Evolutionary conservation across 2,329 filamentous ascomycete genomes (phyloP), one percentile per base, ranked within the genome.

Genomic region (Epichloe baconii): DNA sequence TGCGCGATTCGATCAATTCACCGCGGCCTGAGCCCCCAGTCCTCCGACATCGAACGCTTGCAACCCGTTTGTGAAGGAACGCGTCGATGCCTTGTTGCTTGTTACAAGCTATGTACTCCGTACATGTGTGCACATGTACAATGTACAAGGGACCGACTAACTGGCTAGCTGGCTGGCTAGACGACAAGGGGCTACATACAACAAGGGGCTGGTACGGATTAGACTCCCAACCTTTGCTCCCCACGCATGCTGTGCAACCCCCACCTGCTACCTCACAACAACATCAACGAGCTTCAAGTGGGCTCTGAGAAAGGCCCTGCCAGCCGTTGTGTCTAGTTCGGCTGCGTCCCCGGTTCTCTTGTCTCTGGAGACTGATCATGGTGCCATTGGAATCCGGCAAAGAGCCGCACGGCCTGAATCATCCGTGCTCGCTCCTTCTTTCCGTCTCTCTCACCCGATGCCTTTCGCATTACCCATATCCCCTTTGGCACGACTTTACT

Each of bases 281-380:
- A 37, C 19, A 31, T 43, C 21, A 26, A 17, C 26, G 11, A 17
- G 26, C 43, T 34, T 34, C 43, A 34, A 23, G 36, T 46, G 49
- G 43, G 34, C 37, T 41, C 35, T 44, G 44, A 47, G 34, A 19
- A 41, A 23, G 50, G 46, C 50, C 46, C 46, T 48, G 36, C 41
- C 46, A 41, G 38, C 52, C 48, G 35, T 53, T 48, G 48, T 47
- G 51, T 47, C 44, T 36, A 35, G 35, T 45, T 53, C 52, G 52
- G 52, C 44, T 49, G 47, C 52, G 40, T 45, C 48, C 34, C 52
- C 52, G 49, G 49, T 26, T 44, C 34, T 43, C 17, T 26, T 44
- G 42, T 44, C 47, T 44, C 44, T 36, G 43, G 21, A 19, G 43
- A 37, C 44, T 52, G 34, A 46, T 49, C 42, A 48, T 31, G 26